phyloP scores from a whole-genome alignment of 495 filamentous ascomycete genomes.

The Daldinia loculata region DNA sequence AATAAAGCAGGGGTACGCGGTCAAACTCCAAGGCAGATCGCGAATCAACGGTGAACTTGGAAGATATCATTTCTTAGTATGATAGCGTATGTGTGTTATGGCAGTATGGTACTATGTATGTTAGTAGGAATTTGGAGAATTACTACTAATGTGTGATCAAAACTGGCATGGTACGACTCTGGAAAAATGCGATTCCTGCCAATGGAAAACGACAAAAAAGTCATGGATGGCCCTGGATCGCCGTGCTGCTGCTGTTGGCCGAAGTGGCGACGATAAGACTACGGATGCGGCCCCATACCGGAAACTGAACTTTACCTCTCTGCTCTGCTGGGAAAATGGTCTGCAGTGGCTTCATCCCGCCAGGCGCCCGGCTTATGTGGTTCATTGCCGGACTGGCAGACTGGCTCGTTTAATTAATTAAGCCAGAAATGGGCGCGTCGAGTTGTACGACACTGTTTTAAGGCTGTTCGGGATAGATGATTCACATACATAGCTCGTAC shows the following conservation, averaged over 20 bases:
- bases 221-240: neutral
- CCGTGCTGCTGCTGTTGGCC: slow-evolving; percentile 2
- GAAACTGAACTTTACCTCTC: neutral
- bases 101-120: neutral
- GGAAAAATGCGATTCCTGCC: slow-evolving; percentile 10
- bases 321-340: slow-evolving; percentile 17
- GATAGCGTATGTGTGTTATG: slow-evolving; percentile 8
- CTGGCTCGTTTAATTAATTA: slow-evolving; percentile 32
- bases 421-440: slow-evolving; percentile 5
- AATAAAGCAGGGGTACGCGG: slow-evolving; percentile 37
- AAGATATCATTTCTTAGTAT: slow-evolving; percentile 3
- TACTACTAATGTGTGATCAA: neutral
- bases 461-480: neutral
- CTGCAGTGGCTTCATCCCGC: slow-evolving; percentile 36
- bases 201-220: neutral
- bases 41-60: slow-evolving; percentile 19
- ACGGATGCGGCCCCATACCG: slow-evolving; percentile 30
- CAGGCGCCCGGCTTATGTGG: slow-evolving; percentile 22
- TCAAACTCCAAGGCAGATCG: slow-evolving; percentile 18
- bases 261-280: slow-evolving; percentile 14
- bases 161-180: slow-evolving; percentile 19
- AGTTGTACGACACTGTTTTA: slow-evolving; percentile 13
- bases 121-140: neutral
- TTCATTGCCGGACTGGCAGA: slow-evolving; percentile 22
- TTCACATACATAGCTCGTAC: neutral